Percentiles rank a stretch among this genome's conserved stretches.
These are phyloP conservation scores for Nitzschia sp. DNA, from an alignment of 108 stramenopile genomes.

Conservation along the genomic window DNA sequence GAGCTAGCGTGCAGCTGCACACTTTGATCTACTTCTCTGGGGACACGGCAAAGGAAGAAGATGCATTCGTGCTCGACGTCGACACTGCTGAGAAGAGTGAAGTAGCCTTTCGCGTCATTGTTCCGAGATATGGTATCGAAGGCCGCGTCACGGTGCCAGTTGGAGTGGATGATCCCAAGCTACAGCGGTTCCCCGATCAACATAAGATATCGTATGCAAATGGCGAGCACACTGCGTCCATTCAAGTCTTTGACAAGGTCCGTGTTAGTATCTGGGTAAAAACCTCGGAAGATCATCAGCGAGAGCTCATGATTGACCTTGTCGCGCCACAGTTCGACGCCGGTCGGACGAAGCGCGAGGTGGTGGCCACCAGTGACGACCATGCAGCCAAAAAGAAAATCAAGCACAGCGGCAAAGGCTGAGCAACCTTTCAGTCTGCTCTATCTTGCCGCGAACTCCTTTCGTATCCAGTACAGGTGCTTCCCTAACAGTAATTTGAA, in stretches of 20 bases:
- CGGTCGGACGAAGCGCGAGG: not conserved
- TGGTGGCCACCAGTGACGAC: not conserved
- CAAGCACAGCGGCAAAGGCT: constrained; percentile 4
- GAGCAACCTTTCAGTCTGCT: too few species aligned
- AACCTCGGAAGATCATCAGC: constrained; percentile 57
- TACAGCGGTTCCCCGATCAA: constrained; percentile 61
- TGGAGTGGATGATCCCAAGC: constrained; percentile 51
- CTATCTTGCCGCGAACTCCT: too few species aligned
- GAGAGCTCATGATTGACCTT: constrained; percentile 77
- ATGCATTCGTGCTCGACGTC: constrained; percentile 94
- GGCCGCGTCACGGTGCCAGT: constrained; percentile 74
- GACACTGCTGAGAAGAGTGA: constrained; percentile 59
- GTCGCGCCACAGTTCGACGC: constrained; percentile 37
- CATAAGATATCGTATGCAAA: constrained; percentile 66
- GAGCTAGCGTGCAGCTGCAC: constrained; percentile 92
- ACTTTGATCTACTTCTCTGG: constrained; percentile 92
- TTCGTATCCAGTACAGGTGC: too few species aligned
- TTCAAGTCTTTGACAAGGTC: constrained; percentile 91
- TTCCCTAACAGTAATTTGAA: too few species aligned
- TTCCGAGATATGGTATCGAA: constrained; percentile 98
- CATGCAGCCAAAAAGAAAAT: not conserved
- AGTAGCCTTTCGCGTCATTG: constrained; percentile 87
- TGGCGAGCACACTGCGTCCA: constrained; percentile 43
- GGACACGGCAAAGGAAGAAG: constrained; percentile 74
- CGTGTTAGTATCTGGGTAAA: constrained; percentile 80